These are phyloP conservation scores for Daucus carota DNA, from an alignment of 129 eudicot genomes.

Conservation along the genomic window DNA sequence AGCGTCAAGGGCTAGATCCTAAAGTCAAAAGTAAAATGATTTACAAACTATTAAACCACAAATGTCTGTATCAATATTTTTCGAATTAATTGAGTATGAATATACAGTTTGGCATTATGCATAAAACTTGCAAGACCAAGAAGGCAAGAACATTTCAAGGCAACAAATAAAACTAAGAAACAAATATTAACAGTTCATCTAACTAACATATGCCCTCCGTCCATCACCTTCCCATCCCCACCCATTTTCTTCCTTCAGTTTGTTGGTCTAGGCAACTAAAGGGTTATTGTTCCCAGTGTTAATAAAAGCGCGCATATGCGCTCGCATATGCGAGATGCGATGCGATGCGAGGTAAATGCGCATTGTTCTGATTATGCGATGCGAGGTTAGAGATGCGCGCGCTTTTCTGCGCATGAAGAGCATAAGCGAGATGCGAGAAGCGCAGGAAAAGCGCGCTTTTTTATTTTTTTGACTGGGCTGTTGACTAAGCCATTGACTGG, in stretches of 20 bases:
- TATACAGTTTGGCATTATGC: not conserved
- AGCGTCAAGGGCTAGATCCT: constrained; percentile 90
- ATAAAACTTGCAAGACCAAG: not conserved
- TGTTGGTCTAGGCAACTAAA: not conserved
- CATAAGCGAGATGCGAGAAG: no score
- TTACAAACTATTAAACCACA: not conserved
- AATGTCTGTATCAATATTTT: not conserved
- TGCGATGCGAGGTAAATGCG: no score
- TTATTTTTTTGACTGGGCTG: no score
- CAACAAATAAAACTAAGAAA: not conserved
- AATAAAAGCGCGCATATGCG: no score
- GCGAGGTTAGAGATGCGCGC: no score
- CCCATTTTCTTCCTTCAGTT: not conserved
- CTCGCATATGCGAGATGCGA: no score
- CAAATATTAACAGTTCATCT: not conserved
- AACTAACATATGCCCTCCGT: not conserved
- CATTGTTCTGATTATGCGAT: no score
- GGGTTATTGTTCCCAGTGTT: not conserved
- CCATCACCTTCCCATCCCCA: not conserved
- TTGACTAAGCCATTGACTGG: no score
- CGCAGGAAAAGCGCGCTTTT: no score
- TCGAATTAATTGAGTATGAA: not conserved
- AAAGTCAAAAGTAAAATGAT: constrained; percentile 9
- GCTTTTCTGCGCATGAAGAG: no score
- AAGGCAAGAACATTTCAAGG: not conserved